Evolutionary conservation across 2,329 filamentous ascomycete genomes (phyloP).

Genomic region (Epicoccum sorghinum): DNA sequence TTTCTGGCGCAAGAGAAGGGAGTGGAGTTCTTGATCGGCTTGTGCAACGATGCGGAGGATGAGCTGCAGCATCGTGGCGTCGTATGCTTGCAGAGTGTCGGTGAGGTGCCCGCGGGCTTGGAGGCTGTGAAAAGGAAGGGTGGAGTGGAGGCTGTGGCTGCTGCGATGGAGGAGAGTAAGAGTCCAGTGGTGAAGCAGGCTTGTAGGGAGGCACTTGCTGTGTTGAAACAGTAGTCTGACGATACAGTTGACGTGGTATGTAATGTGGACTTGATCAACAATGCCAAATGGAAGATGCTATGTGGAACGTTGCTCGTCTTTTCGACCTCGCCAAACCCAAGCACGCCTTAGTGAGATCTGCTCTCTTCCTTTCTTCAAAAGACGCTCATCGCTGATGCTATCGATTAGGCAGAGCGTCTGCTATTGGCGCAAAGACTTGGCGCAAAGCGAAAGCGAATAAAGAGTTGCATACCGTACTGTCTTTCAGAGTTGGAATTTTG

Average conservation of each 20-base stretch:
- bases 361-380: too few species aligned
- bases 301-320: too few species aligned
- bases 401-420: too few species aligned
- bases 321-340: too few species aligned
- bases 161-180: constrained; percentile 71
- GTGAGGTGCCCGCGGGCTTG: constrained; percentile 59
- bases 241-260: too few species aligned
- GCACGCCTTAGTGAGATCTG: too few species aligned
- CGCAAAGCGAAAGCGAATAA: too few species aligned
- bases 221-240: constrained; percentile 47
- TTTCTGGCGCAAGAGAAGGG: constrained; percentile 73
- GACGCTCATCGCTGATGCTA: too few species aligned
- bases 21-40: constrained; percentile 75
- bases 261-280: constrained; percentile 34
- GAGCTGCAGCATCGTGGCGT: constrained; percentile 74
- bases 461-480: too few species aligned
- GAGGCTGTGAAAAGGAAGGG: constrained; percentile 58
- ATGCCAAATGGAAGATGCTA: constrained; percentile 4
- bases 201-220: constrained; percentile 75
- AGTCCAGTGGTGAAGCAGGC: constrained; percentile 73
- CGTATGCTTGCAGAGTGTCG: constrained; percentile 76
- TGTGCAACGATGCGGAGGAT: constrained; percentile 74
- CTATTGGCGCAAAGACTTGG: too few species aligned
- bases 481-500: too few species aligned
- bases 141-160: constrained; percentile 72